Percentiles rank a stretch among this genome's conserved stretches.
These are phyloP conservation scores for Colletotrichum endophyticum DNA, from an alignment of 2,329 filamentous ascomycete species.

Conservation along the genomic window DNA sequence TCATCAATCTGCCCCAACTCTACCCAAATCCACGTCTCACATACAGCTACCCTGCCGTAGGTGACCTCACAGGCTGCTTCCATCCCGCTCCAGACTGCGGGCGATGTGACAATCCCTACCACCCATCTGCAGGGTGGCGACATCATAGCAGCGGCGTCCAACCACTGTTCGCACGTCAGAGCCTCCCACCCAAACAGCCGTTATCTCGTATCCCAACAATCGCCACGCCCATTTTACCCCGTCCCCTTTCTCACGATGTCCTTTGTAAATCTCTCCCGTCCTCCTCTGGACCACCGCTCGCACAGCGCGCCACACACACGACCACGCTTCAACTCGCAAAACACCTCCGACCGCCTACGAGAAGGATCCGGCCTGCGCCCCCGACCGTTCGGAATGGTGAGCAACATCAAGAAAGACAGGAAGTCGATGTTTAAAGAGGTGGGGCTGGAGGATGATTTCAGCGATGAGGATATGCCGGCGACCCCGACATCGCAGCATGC, in stretches of 20 bases:
- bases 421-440: slow-evolving; percentile 59
- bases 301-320: slow-evolving; percentile 32
- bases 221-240: neutral
- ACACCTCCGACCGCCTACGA: slow-evolving; percentile 56
- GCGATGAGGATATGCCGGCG: slow-evolving; percentile 22
- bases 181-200: neutral
- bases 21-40: neutral
- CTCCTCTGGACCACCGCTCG: slow-evolving; percentile 8
- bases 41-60: neutral
- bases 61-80: slow-evolving; percentile 4
- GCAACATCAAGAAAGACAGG: slow-evolving; percentile 54
- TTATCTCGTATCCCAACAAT: neutral
- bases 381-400: slow-evolving; percentile 43
- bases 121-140: slow-evolving; percentile 19
- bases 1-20: neutral
- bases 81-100: slow-evolving; percentile 1
- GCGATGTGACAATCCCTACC: slow-evolving; percentile 15
- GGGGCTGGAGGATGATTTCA: slow-evolving; percentile 44
- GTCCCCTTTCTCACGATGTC: slow-evolving; percentile 5
- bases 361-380: slow-evolving; percentile 46
- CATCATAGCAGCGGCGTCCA: slow-evolving; percentile 10
- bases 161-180: slow-evolving; percentile 6
- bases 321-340: slow-evolving; percentile 55
- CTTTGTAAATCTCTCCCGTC: slow-evolving; percentile 16
- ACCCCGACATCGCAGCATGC: neutral